These are phyloP conservation scores for Lojkania enalia DNA, from an alignment of 2,329 filamentous ascomycete species.

Conservation along the genomic window DNA sequence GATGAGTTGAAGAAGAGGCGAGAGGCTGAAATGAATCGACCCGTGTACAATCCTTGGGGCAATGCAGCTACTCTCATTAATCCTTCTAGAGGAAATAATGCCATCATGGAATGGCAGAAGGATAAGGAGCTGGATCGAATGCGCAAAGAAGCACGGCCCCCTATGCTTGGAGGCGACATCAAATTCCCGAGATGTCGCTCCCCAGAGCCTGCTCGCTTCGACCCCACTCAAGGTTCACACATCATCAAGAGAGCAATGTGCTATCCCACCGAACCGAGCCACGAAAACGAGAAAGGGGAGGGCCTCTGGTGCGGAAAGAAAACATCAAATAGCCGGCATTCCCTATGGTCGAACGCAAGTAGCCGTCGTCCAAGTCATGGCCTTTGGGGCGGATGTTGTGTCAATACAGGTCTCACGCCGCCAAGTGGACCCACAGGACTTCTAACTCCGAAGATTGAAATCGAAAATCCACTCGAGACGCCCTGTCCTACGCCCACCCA, in stretches of 20 bases:
- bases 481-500: conserved; percentile 41
- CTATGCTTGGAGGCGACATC: conserved; percentile 85
- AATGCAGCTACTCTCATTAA: conserved; percentile 39
- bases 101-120: conserved; percentile 32
- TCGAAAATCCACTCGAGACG: conserved; percentile 48
- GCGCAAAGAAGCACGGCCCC: conserved; percentile 67
- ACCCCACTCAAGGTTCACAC: conserved; percentile 68
- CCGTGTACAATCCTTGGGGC: conserved; percentile 43
- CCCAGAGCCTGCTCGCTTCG: conserved; percentile 81
- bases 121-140: conserved; percentile 56
- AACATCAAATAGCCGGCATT: conserved; percentile 27
- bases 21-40: conserved; percentile 46
- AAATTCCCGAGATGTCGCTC: conserved; percentile 80
- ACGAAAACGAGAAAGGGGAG: conserved; percentile 51
- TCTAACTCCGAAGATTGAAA: conserved; percentile 52
- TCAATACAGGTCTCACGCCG: conserved; percentile 45
- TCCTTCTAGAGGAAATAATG: conserved; percentile 28
- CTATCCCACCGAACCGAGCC: conserved; percentile 54
- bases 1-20: conserved; percentile 26
- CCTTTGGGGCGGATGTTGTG: conserved; percentile 77
- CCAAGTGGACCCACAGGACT: conserved; percentile 53
- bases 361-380: conserved; percentile 62
- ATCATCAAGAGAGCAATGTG: conserved; percentile 54
- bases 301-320: conserved; percentile 59
- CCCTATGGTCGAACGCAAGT: conserved; percentile 40